Conservation (phyloP, 371 early-diverging fungal genomes). For the Mucor velutinosus region DNA sequence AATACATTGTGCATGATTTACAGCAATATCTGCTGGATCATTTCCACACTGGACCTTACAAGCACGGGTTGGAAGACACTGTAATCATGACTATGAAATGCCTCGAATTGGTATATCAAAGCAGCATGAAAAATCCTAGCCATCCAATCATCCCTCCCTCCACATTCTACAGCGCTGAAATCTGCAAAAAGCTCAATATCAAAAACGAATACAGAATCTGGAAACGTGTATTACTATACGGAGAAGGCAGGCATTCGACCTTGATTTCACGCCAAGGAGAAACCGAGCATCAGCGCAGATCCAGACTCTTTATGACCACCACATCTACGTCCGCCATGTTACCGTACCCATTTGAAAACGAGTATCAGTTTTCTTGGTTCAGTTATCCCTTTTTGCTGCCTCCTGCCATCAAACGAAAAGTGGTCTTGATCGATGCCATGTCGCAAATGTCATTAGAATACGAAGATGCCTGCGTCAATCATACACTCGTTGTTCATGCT, state of each 20-base stretch:
- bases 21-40: constrained; percentile 49
- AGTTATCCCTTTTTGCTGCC: constrained; percentile 77
- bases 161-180: constrained; percentile 64
- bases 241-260: constrained; percentile 45
- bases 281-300: constrained; percentile 41
- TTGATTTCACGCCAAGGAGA: constrained; percentile 25
- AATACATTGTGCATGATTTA: constrained; percentile 24
- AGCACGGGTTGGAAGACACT: constrained; percentile 58
- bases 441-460: constrained; percentile 82
- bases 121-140: constrained; percentile 26
- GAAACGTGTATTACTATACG: constrained; percentile 49
- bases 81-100: constrained; percentile 65
- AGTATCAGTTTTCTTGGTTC: constrained; percentile 71
- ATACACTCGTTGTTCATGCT: constrained; percentile 68
- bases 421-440: constrained; percentile 82
- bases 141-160: constrained; percentile 10
- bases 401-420: constrained; percentile 74
- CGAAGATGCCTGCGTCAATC: constrained; percentile 83
- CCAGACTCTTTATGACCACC: constrained; percentile 41
- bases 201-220: constrained; percentile 81
- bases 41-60: constrained; percentile 52
- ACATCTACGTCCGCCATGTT: constrained; percentile 32
- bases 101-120: constrained; percentile 55
- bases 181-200: constrained; percentile 69
- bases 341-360: constrained; percentile 47